Evolutionary conservation across 441 rosid species (phyloP), one percentile per base, ranked within the genome.

Genomic region (Bruguiera hainesii): DNA sequence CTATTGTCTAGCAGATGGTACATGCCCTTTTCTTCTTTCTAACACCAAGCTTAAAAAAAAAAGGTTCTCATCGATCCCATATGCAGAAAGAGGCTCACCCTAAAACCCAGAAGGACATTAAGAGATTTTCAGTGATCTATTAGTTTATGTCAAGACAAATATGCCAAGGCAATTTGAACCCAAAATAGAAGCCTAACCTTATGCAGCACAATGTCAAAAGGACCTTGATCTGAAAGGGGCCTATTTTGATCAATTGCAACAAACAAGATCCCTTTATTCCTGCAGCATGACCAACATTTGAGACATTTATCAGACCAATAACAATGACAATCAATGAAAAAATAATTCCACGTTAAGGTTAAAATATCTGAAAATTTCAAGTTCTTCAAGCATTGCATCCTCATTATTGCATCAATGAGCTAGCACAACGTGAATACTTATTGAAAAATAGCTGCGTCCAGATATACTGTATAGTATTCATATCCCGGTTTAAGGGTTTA

Each of bases 221-320:
- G 96, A 26, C 96, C 96, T 77, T 89, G 96, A 55, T 89, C 96
- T 28, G 88, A 82, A 63, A 89, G 93, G 16, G 96, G 82, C 70
- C 76, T 79, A 67, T 72, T 78, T 63, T 80, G 93, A 82, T 89
- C 96, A 67, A 89, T 89, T 11, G 93, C 88, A 62, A 89, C 89
- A 83, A 89, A 89, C 28, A 78, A 61, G 56, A 89, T 89, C 60
- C 96, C 96, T 68, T 89, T 89, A 42, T 87, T 87, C 85, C 96
- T 89, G 86, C 70, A 75, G 16, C 49, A 71, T 26, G 31, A 5
- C 7, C 66, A 72, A 64, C 56, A 51, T 33, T 42, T 48, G 20
- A 61, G 46, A 16, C 26, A 19, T 42, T 42, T 13, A 42, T 25
- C 21, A 29, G 33, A 3, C 21, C 28, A n/a, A 59, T 7, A 25